Percentiles rank a stretch among this genome's conserved stretches.
Conservation (phyloP, 345 rosid species). For the Citrus maxima region DNA sequence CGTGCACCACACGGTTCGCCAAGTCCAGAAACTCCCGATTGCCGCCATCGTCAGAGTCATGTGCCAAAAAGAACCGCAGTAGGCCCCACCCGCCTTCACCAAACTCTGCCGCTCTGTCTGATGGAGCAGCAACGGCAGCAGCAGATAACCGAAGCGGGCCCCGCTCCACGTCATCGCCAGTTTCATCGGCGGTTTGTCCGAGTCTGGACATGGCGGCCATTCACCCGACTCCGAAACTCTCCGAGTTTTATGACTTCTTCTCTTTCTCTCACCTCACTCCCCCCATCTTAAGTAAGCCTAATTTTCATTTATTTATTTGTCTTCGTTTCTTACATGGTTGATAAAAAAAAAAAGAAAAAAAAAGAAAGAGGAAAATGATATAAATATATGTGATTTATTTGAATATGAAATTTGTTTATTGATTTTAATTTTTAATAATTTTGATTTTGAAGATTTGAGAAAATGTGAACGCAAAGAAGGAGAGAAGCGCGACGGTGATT, state of each 20-base stretch:
- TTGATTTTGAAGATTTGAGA: slow-evolving; percentile 35
- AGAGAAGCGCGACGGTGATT: slow-evolving; percentile 45
- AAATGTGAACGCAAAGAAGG: slow-evolving; percentile 34
- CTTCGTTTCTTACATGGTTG: no score
- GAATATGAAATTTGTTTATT: background rate
- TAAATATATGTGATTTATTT: background rate
- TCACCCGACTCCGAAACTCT: no score
- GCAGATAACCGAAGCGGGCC: background rate
- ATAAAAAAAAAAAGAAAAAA: no score
- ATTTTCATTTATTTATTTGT: no score
- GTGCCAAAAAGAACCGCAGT: slow-evolving; percentile 22
- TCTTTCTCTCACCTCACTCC: no score
- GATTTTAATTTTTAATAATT: background rate
- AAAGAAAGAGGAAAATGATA: background rate
- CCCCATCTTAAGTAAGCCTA: no score
- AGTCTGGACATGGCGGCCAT: no score
- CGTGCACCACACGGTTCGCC: slow-evolving; percentile 55
- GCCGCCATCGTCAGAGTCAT: slow-evolving; percentile 34
- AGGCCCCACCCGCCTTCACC: slow-evolving; percentile 11
- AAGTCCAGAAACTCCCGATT: slow-evolving; percentile 31
- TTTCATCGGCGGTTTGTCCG: background rate
- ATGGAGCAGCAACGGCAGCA: slow-evolving; percentile 6
- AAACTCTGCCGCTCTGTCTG: slow-evolving; percentile 9
- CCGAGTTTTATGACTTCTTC: no score
- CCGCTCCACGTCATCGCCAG: slow-evolving; percentile 3